These are phyloP conservation scores for Tetragonia tetragonoides DNA, from an alignment of 148 eudicot genomes.

Conservation along the genomic window DNA sequence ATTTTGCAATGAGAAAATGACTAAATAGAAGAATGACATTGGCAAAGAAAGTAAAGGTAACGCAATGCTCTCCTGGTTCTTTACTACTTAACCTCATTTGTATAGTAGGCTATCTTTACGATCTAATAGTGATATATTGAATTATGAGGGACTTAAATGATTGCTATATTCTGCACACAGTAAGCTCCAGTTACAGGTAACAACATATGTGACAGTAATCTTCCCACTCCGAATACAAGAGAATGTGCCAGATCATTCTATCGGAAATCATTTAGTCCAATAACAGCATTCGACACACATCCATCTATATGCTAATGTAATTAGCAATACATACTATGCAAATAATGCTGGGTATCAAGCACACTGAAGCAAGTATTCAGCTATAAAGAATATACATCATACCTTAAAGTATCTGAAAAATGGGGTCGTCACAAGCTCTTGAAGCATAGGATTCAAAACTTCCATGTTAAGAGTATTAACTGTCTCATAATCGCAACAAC, in stretches of 20 bases:
- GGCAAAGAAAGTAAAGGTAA: background rate
- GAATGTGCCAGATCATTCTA: background rate
- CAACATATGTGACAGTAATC: background rate
- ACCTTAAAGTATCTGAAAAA: conserved; percentile 98
- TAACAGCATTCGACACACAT: background rate
- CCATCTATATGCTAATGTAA: too few species aligned
- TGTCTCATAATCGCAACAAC: conserved; percentile 94
- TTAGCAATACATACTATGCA: too few species aligned
- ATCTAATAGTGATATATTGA: background rate
- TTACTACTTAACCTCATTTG: background rate
- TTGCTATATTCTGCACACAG: background rate
- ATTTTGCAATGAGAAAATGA: background rate
- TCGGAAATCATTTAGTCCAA: background rate
- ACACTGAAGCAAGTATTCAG: background rate
- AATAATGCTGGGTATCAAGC: too few species aligned
- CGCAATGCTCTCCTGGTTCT: background rate
- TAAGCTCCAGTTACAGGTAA: background rate
- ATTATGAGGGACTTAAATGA: background rate
- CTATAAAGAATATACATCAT: conserved; percentile 1
- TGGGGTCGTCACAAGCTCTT: conserved; percentile 85
- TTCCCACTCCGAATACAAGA: background rate
- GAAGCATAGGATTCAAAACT: conserved; percentile 84
- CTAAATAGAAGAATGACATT: background rate
- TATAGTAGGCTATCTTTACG: background rate
- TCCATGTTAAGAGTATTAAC: conserved; percentile 69